Evolutionary conservation across 2,329 filamentous ascomycete species (phyloP), one percentile per base, ranked within the genome.

Genomic region (Hypoxylon sp.): DNA sequence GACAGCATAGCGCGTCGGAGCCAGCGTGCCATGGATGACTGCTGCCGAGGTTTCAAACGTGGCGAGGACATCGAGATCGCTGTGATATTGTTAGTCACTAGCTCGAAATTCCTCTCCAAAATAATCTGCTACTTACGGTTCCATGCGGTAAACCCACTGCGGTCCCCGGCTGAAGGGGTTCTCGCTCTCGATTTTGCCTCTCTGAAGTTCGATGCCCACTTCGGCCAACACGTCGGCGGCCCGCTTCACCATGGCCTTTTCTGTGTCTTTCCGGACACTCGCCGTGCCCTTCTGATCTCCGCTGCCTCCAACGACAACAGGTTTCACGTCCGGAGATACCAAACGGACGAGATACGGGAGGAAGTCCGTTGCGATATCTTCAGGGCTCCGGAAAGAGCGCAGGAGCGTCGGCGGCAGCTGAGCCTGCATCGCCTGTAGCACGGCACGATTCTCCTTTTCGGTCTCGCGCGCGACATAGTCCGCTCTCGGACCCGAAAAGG

Each of bases 101-200:
- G 41, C 2, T 12, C 16, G 16, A 21, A n/a, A n/a, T n/a, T n/a
- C n/a, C n/a, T n/a, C n/a, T n/a, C n/a, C n/a, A n/a, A n/a, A n/a
- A 37, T 34, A 47, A 54, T 43, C 56, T 16, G 12, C 39, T 19
- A 89, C 91, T 85, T 82, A 94, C 86, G 96, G 96, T 75, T 98
- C 95, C 92, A 99, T 94, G 56, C 96, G 89, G 78, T 97, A 98
- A 7, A 97, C 90, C 85, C 90, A 98, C 71, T 88, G 85, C 16
- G 84, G 81, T n/a, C 87, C 89, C 32, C 88, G 86, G 60, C 84
- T 83, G 19, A 81, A 82, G 4, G 84, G 78, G 6, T 85, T 85
- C 34, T 92, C 90, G 11, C 84, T 84, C 74, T 97, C 94, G 45
- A 98, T 87, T 72, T 90, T 89, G 11, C 91, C 91, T 74, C 90